Conservation (phyloP, 2,329 filamentous ascomycete genomes). For the Ophiostoma piceae region DNA sequence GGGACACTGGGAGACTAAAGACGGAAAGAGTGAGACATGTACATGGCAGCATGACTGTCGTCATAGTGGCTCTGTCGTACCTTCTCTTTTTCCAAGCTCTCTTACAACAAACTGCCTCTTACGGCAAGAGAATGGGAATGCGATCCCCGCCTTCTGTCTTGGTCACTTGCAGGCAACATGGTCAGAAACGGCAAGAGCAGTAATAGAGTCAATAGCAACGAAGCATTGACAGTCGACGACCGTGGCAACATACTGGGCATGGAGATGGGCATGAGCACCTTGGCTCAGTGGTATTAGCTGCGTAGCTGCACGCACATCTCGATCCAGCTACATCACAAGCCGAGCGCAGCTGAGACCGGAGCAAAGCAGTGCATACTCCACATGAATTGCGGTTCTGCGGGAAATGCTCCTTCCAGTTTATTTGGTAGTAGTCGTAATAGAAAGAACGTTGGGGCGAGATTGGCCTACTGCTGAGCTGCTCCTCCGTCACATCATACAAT, state of each 20-base stretch:
- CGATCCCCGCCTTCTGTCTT: background rate
- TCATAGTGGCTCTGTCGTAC: slow-evolving; percentile 9
- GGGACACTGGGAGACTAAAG: background rate
- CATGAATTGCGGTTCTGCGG: background rate
- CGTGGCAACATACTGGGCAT: background rate
- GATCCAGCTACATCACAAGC: background rate
- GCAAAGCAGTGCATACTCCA: background rate
- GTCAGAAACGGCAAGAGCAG: background rate
- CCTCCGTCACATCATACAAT: slow-evolving; percentile 1
- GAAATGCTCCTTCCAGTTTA: background rate
- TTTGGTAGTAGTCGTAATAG: background rate
- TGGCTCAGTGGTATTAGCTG: background rate
- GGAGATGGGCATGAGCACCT: background rate
- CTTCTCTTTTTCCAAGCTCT: background rate
- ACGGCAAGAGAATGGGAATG: background rate
- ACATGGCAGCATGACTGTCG: background rate
- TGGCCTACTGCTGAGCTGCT: background rate
- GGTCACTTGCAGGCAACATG: background rate
- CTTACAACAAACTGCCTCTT: background rate
- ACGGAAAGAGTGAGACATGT: slow-evolving; percentile 6
- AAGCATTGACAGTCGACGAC: no score
- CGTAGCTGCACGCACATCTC: background rate
- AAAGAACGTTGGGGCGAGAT: background rate
- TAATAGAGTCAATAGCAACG: background rate
- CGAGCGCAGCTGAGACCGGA: slow-evolving; percentile 8